Evolutionary conservation across 2,329 filamentous ascomycete genomes (phyloP), one percentile per base, ranked within the genome.

Genomic region (Parasarocladium wereldwijsianum): DNA sequence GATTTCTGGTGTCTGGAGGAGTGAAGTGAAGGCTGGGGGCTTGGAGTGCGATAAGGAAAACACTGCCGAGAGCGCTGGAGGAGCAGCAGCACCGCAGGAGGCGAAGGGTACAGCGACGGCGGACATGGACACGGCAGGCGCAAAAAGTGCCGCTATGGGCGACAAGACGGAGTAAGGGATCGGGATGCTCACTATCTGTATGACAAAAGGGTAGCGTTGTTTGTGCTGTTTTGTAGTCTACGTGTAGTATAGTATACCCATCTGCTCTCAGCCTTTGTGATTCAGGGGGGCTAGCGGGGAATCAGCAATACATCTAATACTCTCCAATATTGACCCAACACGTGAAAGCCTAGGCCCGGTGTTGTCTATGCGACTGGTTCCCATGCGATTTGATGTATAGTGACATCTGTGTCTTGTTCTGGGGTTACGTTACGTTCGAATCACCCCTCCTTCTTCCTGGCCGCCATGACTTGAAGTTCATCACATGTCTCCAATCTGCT

Each of bases 1-100:
- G 31, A 49, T 54, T 14, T 41, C 42, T 0, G 44, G 47, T 17
- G 52, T 39, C 32, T 55, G 53, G 52, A 47, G 43, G 37, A 50
- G 45, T 12, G 35, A 30, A 16, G 17, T 12, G 19, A 30, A 30
- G 20, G 20, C 23, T 13, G 12, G 9, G 23, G 23, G 8, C 23
- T 13, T 6, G 14, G 28, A 40, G 29, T 34, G 38, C 7, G 26
- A 32, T 24, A 34, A 36, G 29, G 37, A 50, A 13, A 32, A 15
- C 13, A 26, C 31, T 13, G 32, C 34, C 15, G 31, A 28, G 9
- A 26, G 24, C 10, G 30, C 32, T 9, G 28, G 39, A 22, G 38
- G 30, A n/a, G 8, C 26, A 8, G 33, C 33, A 13, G 27, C 33
- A 2, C 25, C 31, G 7, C 34, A 37, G 12, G 36, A 38, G 8